phyloP scores from a whole-genome alignment of 2,329 filamentous ascomycete genomes.

The Alternaria arbusti region DNA sequence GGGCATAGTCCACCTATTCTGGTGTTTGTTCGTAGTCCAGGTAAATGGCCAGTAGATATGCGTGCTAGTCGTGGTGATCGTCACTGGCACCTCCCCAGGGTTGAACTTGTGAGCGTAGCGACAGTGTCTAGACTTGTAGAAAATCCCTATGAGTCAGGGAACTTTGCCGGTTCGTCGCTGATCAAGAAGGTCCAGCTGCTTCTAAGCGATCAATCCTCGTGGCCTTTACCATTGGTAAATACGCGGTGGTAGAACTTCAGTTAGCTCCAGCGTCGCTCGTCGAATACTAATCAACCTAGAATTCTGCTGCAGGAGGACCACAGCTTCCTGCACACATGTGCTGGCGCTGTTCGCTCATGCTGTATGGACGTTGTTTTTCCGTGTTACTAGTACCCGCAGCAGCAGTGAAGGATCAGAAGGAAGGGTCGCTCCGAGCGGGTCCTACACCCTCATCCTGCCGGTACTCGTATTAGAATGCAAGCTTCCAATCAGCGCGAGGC shows the following conservation, averaged over 20 bases:
- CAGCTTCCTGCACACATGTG: not conserved
- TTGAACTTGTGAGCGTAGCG: not conserved
- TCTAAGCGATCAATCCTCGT: not conserved
- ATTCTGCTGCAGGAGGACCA: not conserved
- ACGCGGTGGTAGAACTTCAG: not conserved
- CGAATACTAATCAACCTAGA: not conserved
- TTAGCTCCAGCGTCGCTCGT: not conserved
- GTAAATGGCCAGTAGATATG: not conserved
- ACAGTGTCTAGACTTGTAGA: not conserved
- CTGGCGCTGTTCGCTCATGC: not conserved
- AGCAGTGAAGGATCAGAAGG: not conserved
- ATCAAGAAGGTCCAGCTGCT: not conserved
- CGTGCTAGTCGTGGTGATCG: not conserved
- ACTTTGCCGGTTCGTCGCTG: not conserved
- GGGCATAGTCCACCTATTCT: not conserved
- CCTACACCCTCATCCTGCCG: not conserved
- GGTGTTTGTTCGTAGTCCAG: not conserved
- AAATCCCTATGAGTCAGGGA: not conserved
- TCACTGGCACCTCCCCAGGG: not conserved
- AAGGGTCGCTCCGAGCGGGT: not conserved
- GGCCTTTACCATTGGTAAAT: not conserved
- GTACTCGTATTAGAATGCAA: not conserved
- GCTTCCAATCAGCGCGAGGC: not conserved
- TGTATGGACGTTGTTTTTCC: not conserved
- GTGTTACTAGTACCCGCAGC: not conserved